Conservation (phyloP, 2,329 filamentous ascomycete genomes). For the Lecanicillium sp. region DNA sequence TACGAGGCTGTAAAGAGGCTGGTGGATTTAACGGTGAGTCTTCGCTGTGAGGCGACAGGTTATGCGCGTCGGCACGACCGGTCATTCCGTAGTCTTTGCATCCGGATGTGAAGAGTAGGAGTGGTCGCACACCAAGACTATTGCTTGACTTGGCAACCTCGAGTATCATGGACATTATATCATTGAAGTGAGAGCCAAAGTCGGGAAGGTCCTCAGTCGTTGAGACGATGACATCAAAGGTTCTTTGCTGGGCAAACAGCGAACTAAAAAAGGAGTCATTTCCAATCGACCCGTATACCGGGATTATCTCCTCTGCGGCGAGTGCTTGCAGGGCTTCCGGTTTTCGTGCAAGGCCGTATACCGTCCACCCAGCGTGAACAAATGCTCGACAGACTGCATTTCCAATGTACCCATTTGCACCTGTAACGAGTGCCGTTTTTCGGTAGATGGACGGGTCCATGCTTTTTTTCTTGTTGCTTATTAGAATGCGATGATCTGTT, state of each 20-base stretch:
- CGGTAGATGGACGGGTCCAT: too few relatives aligned
- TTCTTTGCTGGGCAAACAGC: too few relatives aligned
- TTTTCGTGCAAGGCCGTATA: conserved; percentile 35
- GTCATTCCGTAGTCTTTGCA: conserved; percentile 41
- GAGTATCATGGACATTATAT: too few relatives aligned
- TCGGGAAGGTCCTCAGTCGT: too few relatives aligned
- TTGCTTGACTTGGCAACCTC: too few relatives aligned
- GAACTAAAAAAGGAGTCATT: too few relatives aligned
- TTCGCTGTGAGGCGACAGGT: conserved; percentile 33
- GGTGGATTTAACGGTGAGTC: conserved; percentile 25
- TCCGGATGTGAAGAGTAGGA: conserved; percentile 37
- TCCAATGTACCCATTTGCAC: conserved; percentile 41
- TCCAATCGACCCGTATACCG: conserved; percentile 32
- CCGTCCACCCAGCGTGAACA: conserved; percentile 33
- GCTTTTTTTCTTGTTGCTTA: too few relatives aligned
- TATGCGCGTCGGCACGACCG: conserved; percentile 23
- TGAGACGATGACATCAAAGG: too few relatives aligned
- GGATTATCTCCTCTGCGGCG: conserved; percentile 26
- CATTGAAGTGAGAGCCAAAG: too few relatives aligned
- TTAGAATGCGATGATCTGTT: too few relatives aligned
- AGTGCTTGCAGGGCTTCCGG: conserved; percentile 20
- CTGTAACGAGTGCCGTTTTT: conserved; percentile 38
- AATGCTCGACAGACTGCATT: conserved; percentile 36
- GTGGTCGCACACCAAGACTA: conserved; percentile 22
- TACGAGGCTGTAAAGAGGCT: conserved; percentile 20